phyloP scores from a whole-genome alignment of 2,329 filamentous ascomycete genomes.

The Ophioceras dolichostomum region DNA sequence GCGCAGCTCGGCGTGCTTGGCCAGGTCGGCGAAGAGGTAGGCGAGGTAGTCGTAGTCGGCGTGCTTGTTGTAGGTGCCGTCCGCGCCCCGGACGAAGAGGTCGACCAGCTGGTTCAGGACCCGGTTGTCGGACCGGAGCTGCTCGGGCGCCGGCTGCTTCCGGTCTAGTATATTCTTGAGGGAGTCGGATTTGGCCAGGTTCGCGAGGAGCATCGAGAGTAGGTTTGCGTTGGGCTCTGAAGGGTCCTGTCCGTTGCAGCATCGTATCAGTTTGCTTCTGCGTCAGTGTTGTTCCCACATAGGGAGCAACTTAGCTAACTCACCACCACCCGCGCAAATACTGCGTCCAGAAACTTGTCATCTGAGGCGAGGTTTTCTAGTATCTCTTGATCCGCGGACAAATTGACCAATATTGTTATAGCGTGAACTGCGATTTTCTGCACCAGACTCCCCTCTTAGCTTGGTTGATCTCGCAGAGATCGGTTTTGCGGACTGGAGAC shows the following conservation, averaged over 20 bases:
- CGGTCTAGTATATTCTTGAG: slow-evolving; percentile 57
- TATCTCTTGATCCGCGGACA: slow-evolving; percentile 66
- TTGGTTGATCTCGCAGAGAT: no score
- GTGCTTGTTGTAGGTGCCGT: slow-evolving; percentile 68
- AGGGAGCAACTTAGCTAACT: no score
- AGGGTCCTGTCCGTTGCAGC: slow-evolving; percentile 24
- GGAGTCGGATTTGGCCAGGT: slow-evolving; percentile 70
- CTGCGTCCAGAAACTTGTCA: slow-evolving; percentile 63
- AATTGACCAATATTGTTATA: slow-evolving; percentile 78
- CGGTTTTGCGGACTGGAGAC: no score
- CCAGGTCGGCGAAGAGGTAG: slow-evolving; percentile 87
- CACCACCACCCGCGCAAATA: slow-evolving; percentile 66
- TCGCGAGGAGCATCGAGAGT: slow-evolving; percentile 84
- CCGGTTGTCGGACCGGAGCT: slow-evolving; percentile 58
- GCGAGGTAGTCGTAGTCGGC: slow-evolving; percentile 88
- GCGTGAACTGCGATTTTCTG: slow-evolving; percentile 89
- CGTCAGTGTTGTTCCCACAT: no score
- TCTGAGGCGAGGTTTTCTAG: slow-evolving; percentile 63
- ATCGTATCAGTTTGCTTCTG: background rate
- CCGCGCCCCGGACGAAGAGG: slow-evolving; percentile 86
- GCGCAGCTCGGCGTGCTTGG: slow-evolving; percentile 65
- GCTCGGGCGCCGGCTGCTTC: slow-evolving; percentile 55
- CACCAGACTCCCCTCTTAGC: no score
- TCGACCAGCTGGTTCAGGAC: slow-evolving; percentile 88
- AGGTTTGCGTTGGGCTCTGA: slow-evolving; percentile 76